Conservation (phyloP, 2,329 filamentous ascomycete genomes). For the Pseudocercospora macadamiae region DNA sequence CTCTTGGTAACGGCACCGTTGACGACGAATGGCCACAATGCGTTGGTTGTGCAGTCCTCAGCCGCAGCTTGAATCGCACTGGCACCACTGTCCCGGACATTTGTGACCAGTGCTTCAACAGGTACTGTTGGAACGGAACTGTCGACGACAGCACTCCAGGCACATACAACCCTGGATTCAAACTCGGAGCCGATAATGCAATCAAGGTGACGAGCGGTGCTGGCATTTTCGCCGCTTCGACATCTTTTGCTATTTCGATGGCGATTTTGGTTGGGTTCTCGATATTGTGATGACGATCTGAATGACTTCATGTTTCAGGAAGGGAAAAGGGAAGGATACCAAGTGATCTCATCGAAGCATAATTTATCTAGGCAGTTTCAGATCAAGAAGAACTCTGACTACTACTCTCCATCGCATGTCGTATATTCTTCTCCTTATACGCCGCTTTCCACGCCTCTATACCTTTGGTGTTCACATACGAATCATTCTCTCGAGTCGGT, state of each 20-base stretch:
- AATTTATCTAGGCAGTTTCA: background rate
- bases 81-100: conserved; percentile 67
- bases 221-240: conserved; percentile 3
- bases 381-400: background rate
- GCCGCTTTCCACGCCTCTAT: conserved; percentile 32
- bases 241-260: conserved; percentile 4
- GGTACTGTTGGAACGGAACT: conserved; percentile 95
- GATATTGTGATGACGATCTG: background rate
- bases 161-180: conserved; percentile 33
- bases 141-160: conserved; percentile 37
- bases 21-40: conserved; percentile 79
- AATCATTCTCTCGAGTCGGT: conserved; percentile 22
- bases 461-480: conserved; percentile 27
- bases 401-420: background rate
- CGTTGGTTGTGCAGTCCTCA: conserved; percentile 83
- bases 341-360: too few species aligned
- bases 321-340: too few species aligned
- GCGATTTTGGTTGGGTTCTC: conserved; percentile 7
- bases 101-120: conserved; percentile 74
- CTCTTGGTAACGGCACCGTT: conserved; percentile 76
- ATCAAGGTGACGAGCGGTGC: conserved; percentile 23
- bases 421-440: conserved; percentile 35
- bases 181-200: conserved; percentile 21
- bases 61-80: conserved; percentile 73
- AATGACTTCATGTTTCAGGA: conserved; percentile 5